These are phyloP conservation scores for Elaeagnus macrophylla DNA, from an alignment of 306 rosid genomes.

Conservation along the genomic window DNA sequence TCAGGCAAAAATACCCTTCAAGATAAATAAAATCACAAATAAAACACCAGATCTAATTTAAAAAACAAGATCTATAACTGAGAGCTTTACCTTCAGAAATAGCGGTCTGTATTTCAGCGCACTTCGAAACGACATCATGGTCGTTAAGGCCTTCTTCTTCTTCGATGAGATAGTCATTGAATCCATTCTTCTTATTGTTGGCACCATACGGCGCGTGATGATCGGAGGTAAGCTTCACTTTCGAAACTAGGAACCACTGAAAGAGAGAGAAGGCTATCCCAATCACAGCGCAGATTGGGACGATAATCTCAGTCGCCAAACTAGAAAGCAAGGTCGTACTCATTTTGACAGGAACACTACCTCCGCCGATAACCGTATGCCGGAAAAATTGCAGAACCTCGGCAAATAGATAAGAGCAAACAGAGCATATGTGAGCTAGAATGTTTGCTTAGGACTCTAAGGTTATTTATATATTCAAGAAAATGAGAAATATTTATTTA, in stretches of 20 bases:
- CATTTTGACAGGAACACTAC: slow-evolving; percentile 46
- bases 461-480: no score
- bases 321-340: slow-evolving; percentile 39
- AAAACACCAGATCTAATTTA: slow-evolving; percentile 11
- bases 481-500: no score
- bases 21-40: not conserved
- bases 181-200: slow-evolving; percentile 44
- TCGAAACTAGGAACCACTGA: slow-evolving; percentile 62
- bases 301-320: slow-evolving; percentile 46
- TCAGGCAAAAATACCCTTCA: not conserved
- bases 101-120: slow-evolving; percentile 71
- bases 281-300: slow-evolving; percentile 52
- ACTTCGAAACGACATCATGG: slow-evolving; percentile 53
- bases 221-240: slow-evolving; percentile 52
- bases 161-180: slow-evolving; percentile 45
- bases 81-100: slow-evolving; percentile 56
- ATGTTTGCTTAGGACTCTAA: no score
- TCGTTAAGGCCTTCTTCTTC: slow-evolving; percentile 72
- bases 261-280: slow-evolving; percentile 59
- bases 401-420: not conserved
- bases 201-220: slow-evolving; percentile 28
- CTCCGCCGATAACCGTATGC: slow-evolving; percentile 10
- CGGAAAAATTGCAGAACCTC: slow-evolving; percentile 5
- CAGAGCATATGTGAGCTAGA: not conserved
- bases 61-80: slow-evolving; percentile 11